Percentiles rank a stretch among this genome's conserved stretches.
Evolutionary conservation across 805 yeast genomes (phyloP).

Genomic region (Schizosaccharomyces octosporus): DNA sequence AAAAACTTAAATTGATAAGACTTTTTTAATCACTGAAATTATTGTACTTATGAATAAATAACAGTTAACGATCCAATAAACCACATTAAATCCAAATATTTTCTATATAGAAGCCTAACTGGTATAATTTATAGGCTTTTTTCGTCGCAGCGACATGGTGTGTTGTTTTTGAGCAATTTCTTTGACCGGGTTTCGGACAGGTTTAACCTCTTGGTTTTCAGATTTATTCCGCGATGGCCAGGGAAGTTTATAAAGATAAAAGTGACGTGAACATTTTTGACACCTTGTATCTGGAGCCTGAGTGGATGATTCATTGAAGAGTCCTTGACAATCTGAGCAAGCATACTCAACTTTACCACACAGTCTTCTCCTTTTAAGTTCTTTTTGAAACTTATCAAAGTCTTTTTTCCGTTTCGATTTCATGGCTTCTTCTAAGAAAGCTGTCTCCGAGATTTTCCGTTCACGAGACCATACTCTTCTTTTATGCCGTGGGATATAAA

Average conservation of each 20-base stretch:
- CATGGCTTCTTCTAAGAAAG: not conserved
- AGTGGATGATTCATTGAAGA: not conserved
- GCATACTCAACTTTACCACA: not conserved
- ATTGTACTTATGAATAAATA: no score
- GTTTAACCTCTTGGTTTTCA: no score
- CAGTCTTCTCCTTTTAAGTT: not conserved
- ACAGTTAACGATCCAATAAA: no score
- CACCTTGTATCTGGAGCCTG: not conserved
- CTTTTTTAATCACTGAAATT: no score
- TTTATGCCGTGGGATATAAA: not conserved
- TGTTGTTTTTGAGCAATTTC: not conserved
- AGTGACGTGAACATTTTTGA: not conserved
- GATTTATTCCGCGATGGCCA: not conserved
- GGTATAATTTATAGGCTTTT: not conserved
- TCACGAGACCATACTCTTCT: not conserved
- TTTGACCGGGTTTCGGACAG: not conserved
- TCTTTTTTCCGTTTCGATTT: not conserved
- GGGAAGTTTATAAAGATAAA: not conserved
- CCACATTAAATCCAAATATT: not conserved
- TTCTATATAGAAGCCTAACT: not conserved
- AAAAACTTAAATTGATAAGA: no score
- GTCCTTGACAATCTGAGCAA: not conserved
- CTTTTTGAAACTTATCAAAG: not conserved
- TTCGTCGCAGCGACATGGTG: not conserved
- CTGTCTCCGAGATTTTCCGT: no score